phyloP scores from a whole-genome alignment of 257 asterid genomes.

The Plantago elongata region DNA sequence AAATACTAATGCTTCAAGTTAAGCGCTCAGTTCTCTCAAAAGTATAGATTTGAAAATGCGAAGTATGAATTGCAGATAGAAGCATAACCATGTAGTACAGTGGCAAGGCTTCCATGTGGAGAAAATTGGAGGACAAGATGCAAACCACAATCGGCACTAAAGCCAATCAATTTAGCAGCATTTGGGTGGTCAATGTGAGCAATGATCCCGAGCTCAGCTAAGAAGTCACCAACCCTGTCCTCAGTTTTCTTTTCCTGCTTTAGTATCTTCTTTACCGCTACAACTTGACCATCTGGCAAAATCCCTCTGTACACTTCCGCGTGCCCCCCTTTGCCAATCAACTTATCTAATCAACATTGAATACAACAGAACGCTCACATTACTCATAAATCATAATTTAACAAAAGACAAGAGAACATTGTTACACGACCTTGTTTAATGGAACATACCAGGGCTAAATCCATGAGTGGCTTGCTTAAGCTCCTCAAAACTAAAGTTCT shows the following conservation, averaged over 20 bases:
- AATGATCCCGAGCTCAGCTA: constrained; percentile 85
- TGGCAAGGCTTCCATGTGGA: constrained; percentile 76
- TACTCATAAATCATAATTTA: constrained; percentile 1
- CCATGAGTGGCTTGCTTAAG: constrained; percentile 60
- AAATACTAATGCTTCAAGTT: too few relatives aligned
- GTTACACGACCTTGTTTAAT: too few relatives aligned
- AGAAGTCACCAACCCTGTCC: constrained; percentile 76
- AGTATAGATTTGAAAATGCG: background rate
- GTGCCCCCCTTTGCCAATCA: constrained; percentile 92
- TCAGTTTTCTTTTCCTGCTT: constrained; percentile 62
- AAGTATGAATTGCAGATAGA: constrained; percentile 10
- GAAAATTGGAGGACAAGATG: constrained; percentile 76
- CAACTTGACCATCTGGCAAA: constrained; percentile 68
- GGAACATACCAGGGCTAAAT: constrained; percentile 50
- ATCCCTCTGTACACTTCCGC: constrained; percentile 88
- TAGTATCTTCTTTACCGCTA: constrained; percentile 79
- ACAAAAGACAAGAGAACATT: background rate
- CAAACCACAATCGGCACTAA: constrained; percentile 67
- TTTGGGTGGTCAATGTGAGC: constrained; percentile 88
- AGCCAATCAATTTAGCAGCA: constrained; percentile 75
- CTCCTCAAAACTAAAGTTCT: constrained; percentile 47
- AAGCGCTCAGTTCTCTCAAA: background rate
- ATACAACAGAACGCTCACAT: background rate
- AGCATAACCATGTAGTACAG: constrained; percentile 58
- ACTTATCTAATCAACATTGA: constrained; percentile 36